Conservation (phyloP, 805 yeast species). For the Candida yuanshanica region DNA sequence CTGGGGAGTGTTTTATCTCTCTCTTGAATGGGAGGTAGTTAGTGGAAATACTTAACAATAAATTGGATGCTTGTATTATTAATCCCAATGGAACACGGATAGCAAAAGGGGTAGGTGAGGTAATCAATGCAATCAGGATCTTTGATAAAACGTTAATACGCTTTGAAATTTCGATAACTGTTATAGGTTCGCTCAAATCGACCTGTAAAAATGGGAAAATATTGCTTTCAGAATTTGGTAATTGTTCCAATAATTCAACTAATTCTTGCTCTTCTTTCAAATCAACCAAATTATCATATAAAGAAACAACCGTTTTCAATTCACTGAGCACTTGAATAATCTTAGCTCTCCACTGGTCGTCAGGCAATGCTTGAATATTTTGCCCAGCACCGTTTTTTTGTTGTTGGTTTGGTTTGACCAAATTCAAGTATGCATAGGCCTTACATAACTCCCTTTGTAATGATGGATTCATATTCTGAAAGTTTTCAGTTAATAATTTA, state of each 20-base stretch:
- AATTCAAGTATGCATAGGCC: constrained; percentile 50
- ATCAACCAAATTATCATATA: constrained; percentile 56
- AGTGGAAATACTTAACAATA: constrained; percentile 48
- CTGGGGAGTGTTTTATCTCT: constrained; percentile 50
- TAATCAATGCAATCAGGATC: constrained; percentile 40
- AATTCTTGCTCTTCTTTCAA: constrained; percentile 51
- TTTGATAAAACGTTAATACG: constrained; percentile 44
- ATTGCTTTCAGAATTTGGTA: constrained; percentile 31
- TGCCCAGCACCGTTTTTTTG: constrained; percentile 21
- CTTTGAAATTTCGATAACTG: constrained; percentile 45
- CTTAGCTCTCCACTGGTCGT: constrained; percentile 43
- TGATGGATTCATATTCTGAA: constrained; percentile 31
- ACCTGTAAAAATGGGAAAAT: constrained; percentile 46
- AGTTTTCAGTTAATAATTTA: constrained; percentile 30
- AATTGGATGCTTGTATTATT: constrained; percentile 45
- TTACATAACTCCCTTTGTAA: constrained; percentile 39
- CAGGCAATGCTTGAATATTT: constrained; percentile 30
- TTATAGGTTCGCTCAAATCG: constrained; percentile 51
- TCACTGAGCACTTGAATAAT: constrained; percentile 46
- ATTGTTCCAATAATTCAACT: constrained; percentile 30
- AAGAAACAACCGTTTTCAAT: constrained; percentile 44
- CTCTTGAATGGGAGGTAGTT: constrained; percentile 50
- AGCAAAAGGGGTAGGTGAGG: constrained; percentile 48
- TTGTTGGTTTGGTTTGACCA: constrained; percentile 47
- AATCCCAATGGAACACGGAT: constrained; percentile 61